Conservation (phyloP, 495 filamentous ascomycete species). For the Staphylotrichum tortipilum region DNA sequence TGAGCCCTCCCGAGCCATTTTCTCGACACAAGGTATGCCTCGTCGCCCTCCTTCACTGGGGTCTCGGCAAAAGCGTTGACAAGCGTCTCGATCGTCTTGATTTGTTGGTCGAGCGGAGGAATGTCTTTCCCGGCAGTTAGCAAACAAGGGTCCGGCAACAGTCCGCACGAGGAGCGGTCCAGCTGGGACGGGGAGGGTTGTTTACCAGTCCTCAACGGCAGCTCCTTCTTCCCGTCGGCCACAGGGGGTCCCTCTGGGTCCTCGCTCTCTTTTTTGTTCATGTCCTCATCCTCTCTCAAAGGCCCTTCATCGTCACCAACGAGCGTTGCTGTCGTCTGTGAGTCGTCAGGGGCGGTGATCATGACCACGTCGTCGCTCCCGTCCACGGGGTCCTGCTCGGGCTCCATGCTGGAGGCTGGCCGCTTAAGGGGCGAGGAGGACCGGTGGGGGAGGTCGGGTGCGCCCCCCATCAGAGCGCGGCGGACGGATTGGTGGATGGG, state of each 20-base stretch:
- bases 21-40: slow-evolving; percentile 69
- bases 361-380: slow-evolving; percentile 44
- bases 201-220: slow-evolving; percentile 21
- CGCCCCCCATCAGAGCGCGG: slow-evolving; percentile 46
- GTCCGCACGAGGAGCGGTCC: background rate
- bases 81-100: slow-evolving; percentile 59
- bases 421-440: slow-evolving; percentile 49
- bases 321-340: background rate
- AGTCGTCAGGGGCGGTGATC: slow-evolving; percentile 23
- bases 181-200: background rate
- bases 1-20: slow-evolving; percentile 71
- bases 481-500: slow-evolving; percentile 35
- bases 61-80: slow-evolving; percentile 42
- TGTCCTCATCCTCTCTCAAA: slow-evolving; percentile 1
- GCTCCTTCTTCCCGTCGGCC: slow-evolving; percentile 5
- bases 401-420: slow-evolving; percentile 46
- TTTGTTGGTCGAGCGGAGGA: slow-evolving; percentile 69
- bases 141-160: too few species aligned
- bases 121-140: slow-evolving; percentile 13
- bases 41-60: slow-evolving; percentile 56
- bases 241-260: background rate
- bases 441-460: slow-evolving; percentile 41
- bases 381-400: slow-evolving; percentile 25
- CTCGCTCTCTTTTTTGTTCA: background rate
- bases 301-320: background rate